Evolutionary conservation across 148 eudicot species (phyloP), one percentile per base, ranked within the genome.

Genomic region (Spergularia marina): DNA sequence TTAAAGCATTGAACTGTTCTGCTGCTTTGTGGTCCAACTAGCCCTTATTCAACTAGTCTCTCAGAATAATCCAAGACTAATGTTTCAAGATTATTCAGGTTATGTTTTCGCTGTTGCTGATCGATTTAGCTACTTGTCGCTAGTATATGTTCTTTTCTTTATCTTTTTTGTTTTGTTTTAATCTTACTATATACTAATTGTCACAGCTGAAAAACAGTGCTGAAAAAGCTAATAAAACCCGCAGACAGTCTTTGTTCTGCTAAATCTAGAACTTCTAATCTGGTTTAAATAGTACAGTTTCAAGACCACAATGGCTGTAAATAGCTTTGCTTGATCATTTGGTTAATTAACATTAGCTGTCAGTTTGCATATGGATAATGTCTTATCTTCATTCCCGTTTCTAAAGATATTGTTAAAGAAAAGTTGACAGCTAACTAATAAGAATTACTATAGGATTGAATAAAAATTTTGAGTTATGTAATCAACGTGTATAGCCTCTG

Each of bases 1-100:
- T 81, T 81, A 41, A 81, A 81, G 83, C 69, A 40, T 78, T 73
- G 39, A 59, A 71, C 56, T 71, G 70, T 77, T 51, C n/a, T n/a
- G n/a, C 54, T 76, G 75, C 70, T 72, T 76, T 76, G 70, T 76
- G 49, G 77, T 75, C 79, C 72, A 65, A 71, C 55, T 74, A 12
- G 44, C 55, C 56, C 53, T 18, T 53, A 62, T 74, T 53, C 70
- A 53, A 55, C 58, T 63, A 41, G 67, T 71, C 73, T 72, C 17
- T 47, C 34, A 57, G 73, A 58, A 70, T 75, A 64, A 54, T 70
- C 9, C 13, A 3, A 71, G 76, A 25, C 64, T 58, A 18, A 23
- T 59, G 63, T 66, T 53, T 70, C 53, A 20, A 51, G 61, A 55
- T 66, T 76, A 51, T 52, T 36, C 52, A 74, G 30, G 58, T 74